These are phyloP conservation scores for Cercospora sesami DNA, from an alignment of 2,329 filamentous ascomycete genomes.

Conservation along the genomic window DNA sequence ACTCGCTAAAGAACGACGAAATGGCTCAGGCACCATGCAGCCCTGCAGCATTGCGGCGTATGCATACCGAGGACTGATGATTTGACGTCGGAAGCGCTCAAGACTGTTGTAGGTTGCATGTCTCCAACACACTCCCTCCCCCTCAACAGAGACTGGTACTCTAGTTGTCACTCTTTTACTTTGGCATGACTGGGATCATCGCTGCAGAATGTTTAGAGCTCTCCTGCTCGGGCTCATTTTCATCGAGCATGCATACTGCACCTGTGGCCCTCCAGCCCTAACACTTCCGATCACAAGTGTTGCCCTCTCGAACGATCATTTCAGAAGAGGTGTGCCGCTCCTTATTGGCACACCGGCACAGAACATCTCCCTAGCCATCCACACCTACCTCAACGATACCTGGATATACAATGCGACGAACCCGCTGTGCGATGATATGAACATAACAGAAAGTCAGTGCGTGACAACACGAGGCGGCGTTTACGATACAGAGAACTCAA, in stretches of 20 bases:
- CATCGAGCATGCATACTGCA: background rate
- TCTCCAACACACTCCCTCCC: background rate
- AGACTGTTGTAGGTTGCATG: background rate
- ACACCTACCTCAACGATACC: conserved; percentile 23
- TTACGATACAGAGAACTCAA: conserved; percentile 18
- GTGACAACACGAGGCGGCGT: conserved; percentile 22
- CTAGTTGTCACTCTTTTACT: background rate
- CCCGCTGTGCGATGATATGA: conserved; percentile 16
- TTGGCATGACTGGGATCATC: conserved; percentile 14
- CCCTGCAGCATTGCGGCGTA: background rate
- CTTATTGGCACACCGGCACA: conserved; percentile 19
- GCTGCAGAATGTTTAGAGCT: conserved; percentile 4
- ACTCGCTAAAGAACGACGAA: background rate
- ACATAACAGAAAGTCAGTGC: conserved; percentile 15
- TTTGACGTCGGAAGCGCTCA: background rate
- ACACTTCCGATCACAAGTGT: conserved; percentile 23
- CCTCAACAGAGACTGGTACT: background rate
- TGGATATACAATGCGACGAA: conserved; percentile 26
- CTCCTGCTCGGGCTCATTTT: conserved; percentile 5
- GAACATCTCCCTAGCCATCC: conserved; percentile 18
- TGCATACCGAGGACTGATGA: background rate
- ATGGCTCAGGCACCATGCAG: background rate
- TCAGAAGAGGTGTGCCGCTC: conserved; percentile 18
- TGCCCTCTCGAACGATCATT: conserved; percentile 14
- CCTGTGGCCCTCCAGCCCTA: conserved; percentile 10